Base-by-base conservation (phyloP, 2,329 filamentous ascomycete genomes). In the Onygena corvina region DNA sequence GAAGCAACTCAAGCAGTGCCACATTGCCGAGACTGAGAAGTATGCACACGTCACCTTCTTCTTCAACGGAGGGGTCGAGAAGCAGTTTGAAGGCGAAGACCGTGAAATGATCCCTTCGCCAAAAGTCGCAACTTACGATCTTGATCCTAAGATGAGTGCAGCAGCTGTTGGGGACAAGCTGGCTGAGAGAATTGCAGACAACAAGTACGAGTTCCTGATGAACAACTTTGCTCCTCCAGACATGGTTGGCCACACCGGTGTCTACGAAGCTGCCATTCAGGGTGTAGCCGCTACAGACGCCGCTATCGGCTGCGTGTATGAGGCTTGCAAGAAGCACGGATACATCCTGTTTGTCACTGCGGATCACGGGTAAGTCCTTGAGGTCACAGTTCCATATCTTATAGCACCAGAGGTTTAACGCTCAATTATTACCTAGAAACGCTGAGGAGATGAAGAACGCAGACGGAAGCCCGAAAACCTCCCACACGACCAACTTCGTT, bases 11-110 rank as follows among this genome's bases (percentile, higher is more conserved):
- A 83, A 89, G 73, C 92, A 98, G 72, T 92, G 90, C 58, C 92
- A 98, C 73, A 79, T 96, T 58, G 92, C 92, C 50, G 92, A 98
- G 77, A 98, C 92, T 1, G 92, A 98, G 71, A 98, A 98, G 76
- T 98, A 98, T 69, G 92, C 92, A 30, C 92, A 98, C 73, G 92
- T 98, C 56, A 96, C 92, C 50, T 96, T 96, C 79, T 96, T 96
- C 79, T 96, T 96, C 82, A 98, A 98, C 72, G 92, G 92, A 51
- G 92, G 92, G 64, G 86, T 94, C 48, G 92, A 98, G 74, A 94
- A 95, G 75, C 85, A 86, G 55, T 98, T 95, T 71, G 81, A 84
- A 48, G 83, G 88, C 44, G 92, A 98, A 72, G 81, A 83, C 54
- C 86, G 92, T 57, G 92, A 98, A 62, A 84, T 94, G 75, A 89